phyloP scores from a whole-genome alignment of 2,329 filamentous ascomycete genomes.

The Sporothrix luriei region DNA sequence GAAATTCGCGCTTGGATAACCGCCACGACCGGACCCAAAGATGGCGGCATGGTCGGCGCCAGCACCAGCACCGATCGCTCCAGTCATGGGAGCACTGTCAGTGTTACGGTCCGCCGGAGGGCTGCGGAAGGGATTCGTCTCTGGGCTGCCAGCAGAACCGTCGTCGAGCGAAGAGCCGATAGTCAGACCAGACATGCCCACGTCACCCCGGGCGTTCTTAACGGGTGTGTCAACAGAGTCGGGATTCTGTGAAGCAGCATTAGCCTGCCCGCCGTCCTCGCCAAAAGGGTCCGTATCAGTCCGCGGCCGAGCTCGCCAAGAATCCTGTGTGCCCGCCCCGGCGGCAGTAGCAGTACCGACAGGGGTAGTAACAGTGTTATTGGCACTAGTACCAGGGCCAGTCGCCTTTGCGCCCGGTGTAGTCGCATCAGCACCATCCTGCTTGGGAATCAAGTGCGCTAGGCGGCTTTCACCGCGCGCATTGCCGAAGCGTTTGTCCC shows the following conservation, averaged over 20 bases:
- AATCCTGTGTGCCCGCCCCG: constrained; percentile 38
- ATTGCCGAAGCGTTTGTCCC: constrained; percentile 75
- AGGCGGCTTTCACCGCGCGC: constrained; percentile 77
- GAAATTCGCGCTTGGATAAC: constrained; percentile 52
- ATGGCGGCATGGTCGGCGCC: constrained; percentile 49
- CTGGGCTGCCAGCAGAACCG: constrained; percentile 81
- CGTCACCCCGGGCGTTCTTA: constrained; percentile 59
- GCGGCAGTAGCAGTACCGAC: not conserved
- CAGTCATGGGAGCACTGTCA: constrained; percentile 33
- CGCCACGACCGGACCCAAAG: constrained; percentile 60
- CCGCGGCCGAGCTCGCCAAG: constrained; percentile 63
- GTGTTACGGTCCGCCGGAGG: constrained; percentile 67
- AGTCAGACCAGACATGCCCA: constrained; percentile 64
- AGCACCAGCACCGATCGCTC: constrained; percentile 46
- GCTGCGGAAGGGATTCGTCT: constrained; percentile 95
- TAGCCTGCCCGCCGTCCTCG: constrained; percentile 65
- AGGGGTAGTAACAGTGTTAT: not conserved
- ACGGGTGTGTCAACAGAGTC: constrained; percentile 56
- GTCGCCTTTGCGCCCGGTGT: not conserved
- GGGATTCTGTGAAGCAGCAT: constrained; percentile 64
- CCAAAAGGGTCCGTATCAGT: constrained; percentile 75
- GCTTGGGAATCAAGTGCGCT: constrained; percentile 71
- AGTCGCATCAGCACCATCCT: constrained; percentile 37
- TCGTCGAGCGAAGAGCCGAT: constrained; percentile 61
- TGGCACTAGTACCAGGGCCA: not conserved